A percentile compares a stretch with the other conserved stretches of the same genome.
phyloP scores from a whole-genome alignment of 352 stramenopile genomes.

The Globisporangium cystogenes region DNA sequence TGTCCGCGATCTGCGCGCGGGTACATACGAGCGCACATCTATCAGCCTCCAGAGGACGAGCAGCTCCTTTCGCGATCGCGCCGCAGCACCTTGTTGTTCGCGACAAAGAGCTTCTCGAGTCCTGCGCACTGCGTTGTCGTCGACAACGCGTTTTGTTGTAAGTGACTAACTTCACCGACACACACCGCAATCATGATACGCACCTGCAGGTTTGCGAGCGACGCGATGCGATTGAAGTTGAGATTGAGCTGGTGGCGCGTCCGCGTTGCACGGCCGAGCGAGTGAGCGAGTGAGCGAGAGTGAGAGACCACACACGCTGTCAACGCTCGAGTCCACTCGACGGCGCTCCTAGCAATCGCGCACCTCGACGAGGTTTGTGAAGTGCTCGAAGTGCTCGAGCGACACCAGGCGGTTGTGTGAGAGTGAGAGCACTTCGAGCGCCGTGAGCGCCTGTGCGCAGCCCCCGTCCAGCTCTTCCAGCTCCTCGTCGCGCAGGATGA shows the following conservation, averaged over 20 bases:
- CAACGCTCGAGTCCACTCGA: not conserved
- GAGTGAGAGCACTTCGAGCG: constrained; percentile 74
- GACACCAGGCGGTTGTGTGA: constrained; percentile 70
- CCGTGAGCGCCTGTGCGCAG: constrained; percentile 51
- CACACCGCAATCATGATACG: not conserved
- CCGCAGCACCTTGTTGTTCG: constrained; percentile 42
- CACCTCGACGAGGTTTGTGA: constrained; percentile 74
- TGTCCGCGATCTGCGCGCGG: constrained; percentile 31
- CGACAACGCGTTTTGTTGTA: not conserved
- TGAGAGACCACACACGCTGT: too few species aligned
- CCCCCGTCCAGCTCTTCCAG: constrained; percentile 36
- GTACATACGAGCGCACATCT: not conserved
- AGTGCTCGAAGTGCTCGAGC: constrained; percentile 57
- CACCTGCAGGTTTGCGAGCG: constrained; percentile 39
- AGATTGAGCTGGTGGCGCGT: constrained; percentile 40
- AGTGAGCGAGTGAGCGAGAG: not conserved
- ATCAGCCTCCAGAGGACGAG: not conserved
- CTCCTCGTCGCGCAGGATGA: constrained; percentile 69
- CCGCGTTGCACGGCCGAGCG: not conserved
- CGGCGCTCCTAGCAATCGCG: not conserved
- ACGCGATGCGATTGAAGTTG: constrained; percentile 61
- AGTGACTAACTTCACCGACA: not conserved
- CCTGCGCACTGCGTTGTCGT: constrained; percentile 26
- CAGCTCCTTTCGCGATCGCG: too few species aligned
- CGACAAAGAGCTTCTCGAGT: constrained; percentile 60